Conservation (phyloP, 768 basidiomycete species). For the Auricularia sp. region DNA sequence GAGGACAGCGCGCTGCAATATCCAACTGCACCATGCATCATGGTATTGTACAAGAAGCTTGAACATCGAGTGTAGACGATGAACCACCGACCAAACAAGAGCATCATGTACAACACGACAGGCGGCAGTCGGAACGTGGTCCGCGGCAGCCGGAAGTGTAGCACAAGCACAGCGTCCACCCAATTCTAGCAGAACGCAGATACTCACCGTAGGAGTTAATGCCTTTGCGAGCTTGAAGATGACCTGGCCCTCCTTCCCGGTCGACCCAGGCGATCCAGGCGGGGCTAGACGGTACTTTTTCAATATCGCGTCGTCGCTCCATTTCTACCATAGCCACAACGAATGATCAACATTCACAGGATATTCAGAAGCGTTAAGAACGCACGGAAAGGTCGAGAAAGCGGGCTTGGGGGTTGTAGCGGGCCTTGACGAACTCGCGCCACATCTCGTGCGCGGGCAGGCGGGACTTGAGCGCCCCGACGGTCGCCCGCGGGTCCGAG, state of each 20-base stretch:
- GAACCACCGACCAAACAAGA: too few species aligned
- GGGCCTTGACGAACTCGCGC: constrained; percentile 61
- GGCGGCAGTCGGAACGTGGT: too few species aligned
- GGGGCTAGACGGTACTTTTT: constrained; percentile 59
- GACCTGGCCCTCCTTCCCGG: constrained; percentile 57
- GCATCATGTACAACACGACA: too few species aligned
- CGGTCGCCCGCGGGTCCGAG: background rate
- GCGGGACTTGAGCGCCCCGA: constrained; percentile 8
- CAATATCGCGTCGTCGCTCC: constrained; percentile 57
- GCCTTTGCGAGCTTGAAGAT: constrained; percentile 81
- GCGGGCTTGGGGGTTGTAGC: constrained; percentile 59
- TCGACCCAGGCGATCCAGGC: constrained; percentile 54
- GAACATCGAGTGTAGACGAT: too few species aligned
- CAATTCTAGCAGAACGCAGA: too few species aligned
- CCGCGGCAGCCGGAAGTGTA: too few species aligned
- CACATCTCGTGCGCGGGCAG: constrained; percentile 53
- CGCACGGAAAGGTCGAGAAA: constrained; percentile 80
- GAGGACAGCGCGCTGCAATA: too few species aligned
- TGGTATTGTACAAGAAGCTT: too few species aligned
- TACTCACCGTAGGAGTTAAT: constrained; percentile 23
- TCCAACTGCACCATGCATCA: too few species aligned
- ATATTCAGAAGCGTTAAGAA: constrained; percentile 4
- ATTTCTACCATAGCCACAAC: constrained; percentile 48
- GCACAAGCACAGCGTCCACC: too few species aligned
- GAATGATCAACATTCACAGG: background rate